Conservation (phyloP, 1,284 basidiomycete species). For the Butyriboletus regius region DNA sequence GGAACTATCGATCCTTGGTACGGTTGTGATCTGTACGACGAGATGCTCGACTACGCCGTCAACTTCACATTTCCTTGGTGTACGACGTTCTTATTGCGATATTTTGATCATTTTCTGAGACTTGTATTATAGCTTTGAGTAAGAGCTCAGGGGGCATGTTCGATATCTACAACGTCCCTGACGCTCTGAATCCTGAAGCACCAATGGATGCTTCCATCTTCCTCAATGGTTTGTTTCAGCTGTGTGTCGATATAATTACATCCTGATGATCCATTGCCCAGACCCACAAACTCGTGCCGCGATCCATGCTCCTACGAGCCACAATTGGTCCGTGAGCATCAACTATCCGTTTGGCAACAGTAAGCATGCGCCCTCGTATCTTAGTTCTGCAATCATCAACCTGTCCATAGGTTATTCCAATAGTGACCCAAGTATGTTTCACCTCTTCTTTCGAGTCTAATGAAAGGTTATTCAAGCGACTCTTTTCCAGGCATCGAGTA, state of each 20-base stretch:
- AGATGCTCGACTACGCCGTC: constrained; percentile 53
- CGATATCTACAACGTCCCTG: constrained; percentile 49
- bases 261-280: constrained; percentile 20
- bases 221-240: constrained; percentile 47
- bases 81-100: constrained; percentile 28
- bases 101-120: background rate
- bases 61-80: constrained; percentile 64
- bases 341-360: constrained; percentile 46
- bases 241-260: background rate
- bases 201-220: constrained; percentile 47
- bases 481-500: constrained; percentile 42
- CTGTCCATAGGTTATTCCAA: constrained; percentile 15
- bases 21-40: constrained; percentile 48
- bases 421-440: constrained; percentile 40
- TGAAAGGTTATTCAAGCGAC: constrained; percentile 1
- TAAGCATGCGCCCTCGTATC: constrained; percentile 12
- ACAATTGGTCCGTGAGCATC: constrained; percentile 47
- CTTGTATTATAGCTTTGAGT: constrained; percentile 31
- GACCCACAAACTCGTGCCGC: constrained; percentile 51
- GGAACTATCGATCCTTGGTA: constrained; percentile 56
- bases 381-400: constrained; percentile 7
- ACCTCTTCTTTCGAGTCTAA: background rate
- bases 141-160: constrained; percentile 35
- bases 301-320: constrained; percentile 61
- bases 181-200: constrained; percentile 45